These are phyloP conservation scores for Aspergillus leporis DNA, from an alignment of 495 filamentous ascomycete species.

Conservation along the genomic window DNA sequence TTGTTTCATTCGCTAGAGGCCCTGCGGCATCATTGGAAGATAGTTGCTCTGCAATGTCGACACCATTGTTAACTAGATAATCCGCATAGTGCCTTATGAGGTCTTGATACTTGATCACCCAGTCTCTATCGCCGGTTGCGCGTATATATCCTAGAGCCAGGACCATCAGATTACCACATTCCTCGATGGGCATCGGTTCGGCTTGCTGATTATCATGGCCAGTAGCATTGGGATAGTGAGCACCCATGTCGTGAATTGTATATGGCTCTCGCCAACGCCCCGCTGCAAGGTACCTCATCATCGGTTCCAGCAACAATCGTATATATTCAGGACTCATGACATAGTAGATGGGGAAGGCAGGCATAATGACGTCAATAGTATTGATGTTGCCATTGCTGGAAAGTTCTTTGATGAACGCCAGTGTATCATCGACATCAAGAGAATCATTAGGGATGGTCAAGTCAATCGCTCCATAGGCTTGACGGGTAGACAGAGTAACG, in stretches of 20 bases:
- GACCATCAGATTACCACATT: conserved; percentile 48
- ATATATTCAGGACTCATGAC: conserved; percentile 51
- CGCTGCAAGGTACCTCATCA: conserved; percentile 49
- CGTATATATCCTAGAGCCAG: conserved; percentile 43
- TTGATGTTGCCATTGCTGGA: conserved; percentile 55
- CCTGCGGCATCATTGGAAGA: conserved; percentile 58
- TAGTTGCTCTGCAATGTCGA: conserved; percentile 51
- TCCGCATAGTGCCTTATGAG: conserved; percentile 49
- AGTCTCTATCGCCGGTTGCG: conserved; percentile 42
- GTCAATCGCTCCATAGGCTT: conserved; percentile 52
- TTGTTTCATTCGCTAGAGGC: conserved; percentile 53
- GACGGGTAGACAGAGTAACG: conserved; percentile 45
- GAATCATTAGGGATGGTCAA: conserved; percentile 44
- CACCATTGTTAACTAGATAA: conserved; percentile 50
- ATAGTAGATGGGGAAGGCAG: conserved; percentile 51
- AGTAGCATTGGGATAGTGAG: conserved; percentile 49
- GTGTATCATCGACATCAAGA: conserved; percentile 39
- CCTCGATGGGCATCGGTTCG: conserved; percentile 51
- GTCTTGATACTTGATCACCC: conserved; percentile 32
- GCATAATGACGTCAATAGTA: conserved; percentile 54
- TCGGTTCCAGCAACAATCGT: conserved; percentile 49
- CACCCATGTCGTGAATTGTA: conserved; percentile 48
- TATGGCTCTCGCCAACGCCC: conserved; percentile 45
- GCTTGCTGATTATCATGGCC: conserved; percentile 48
- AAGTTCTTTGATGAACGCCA: conserved; percentile 56